These are phyloP conservation scores for Cryptococcus neoformans DNA, from an alignment of 1,284 basidiomycete genomes.

Conservation along the genomic window DNA sequence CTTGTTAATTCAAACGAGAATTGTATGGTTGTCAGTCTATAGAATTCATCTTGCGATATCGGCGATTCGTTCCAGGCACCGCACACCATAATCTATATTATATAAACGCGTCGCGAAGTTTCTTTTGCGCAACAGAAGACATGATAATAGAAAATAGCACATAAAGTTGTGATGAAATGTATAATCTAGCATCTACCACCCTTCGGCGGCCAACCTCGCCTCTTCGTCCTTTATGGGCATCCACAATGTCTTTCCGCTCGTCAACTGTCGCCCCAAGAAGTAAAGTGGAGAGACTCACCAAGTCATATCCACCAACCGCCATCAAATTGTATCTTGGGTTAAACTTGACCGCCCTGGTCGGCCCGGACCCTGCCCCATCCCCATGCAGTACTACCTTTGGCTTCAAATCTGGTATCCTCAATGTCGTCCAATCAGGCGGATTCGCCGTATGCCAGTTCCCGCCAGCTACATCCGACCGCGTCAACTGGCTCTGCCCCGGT, in stretches of 20 bases:
- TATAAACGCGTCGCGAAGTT: too few species aligned
- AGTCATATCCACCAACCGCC: constrained; percentile 75
- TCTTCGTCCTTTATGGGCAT: constrained; percentile 21
- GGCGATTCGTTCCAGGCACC: too few species aligned
- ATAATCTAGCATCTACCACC: not conserved
- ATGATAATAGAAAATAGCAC: too few species aligned
- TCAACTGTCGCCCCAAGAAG: not conserved
- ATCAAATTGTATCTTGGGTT: constrained; percentile 88
- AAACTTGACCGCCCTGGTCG: constrained; percentile 77
- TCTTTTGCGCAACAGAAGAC: too few species aligned
- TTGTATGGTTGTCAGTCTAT: too few species aligned
- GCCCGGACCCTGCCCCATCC: constrained; percentile 29
- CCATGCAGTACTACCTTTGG: constrained; percentile 9
- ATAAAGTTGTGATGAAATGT: too few species aligned
- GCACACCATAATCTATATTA: too few species aligned
- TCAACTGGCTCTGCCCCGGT: constrained; percentile 1
- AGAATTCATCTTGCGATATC: too few species aligned
- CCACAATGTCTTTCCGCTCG: constrained; percentile 16
- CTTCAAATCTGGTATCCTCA: constrained; percentile 59
- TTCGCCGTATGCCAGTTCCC: constrained; percentile 5
- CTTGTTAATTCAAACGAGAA: too few species aligned
- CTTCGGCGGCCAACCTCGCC: constrained; percentile 14
- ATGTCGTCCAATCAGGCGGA: constrained; percentile 48
- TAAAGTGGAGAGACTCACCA: constrained; percentile 57
- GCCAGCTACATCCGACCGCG: constrained; percentile 8